Evolutionary conservation across 75 land plant genomes (phyloP).

Genomic region (Ceratopteris richardii): DNA sequence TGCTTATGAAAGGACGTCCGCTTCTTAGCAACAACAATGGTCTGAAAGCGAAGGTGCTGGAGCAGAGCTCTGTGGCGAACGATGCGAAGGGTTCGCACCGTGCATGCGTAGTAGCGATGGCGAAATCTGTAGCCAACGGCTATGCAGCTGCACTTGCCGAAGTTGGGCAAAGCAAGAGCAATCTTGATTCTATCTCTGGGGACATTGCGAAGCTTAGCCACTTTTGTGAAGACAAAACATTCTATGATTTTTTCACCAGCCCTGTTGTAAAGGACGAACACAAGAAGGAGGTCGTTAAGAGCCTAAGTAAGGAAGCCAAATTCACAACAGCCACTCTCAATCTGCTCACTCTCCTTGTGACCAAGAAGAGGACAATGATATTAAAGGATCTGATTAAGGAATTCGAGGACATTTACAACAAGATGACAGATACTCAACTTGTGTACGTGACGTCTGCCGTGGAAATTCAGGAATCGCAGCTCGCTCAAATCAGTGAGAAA

Average conservation of each 20-base stretch:
- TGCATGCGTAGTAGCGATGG: constrained; percentile 40
- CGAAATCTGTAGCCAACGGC: constrained; percentile 38
- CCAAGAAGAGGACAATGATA: constrained; percentile 48
- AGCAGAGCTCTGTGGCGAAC: no score
- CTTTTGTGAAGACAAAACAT: constrained; percentile 27
- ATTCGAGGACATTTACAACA: constrained; percentile 61
- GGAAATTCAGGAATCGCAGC: constrained; percentile 59
- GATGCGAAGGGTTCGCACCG: constrained; percentile 27
- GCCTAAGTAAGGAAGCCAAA: constrained; percentile 30
- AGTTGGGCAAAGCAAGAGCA: constrained; percentile 36
- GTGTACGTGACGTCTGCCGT: constrained; percentile 85
- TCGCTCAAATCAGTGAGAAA: constrained; percentile 74
- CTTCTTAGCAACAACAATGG: background rate
- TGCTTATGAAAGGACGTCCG: no score
- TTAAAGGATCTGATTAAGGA: constrained; percentile 63
- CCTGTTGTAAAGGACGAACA: constrained; percentile 47
- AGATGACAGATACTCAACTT: constrained; percentile 65
- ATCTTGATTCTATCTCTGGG: constrained; percentile 46
- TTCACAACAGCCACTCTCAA: constrained; percentile 49
- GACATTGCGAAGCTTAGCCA: constrained; percentile 61
- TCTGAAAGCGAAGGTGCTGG: background rate
- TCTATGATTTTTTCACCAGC: constrained; percentile 49
- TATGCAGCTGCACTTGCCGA: constrained; percentile 86
- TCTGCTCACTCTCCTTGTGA: constrained; percentile 66
- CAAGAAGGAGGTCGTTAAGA: constrained; percentile 49